Percentiles rank a stretch among this genome's conserved stretches.
Conservation (phyloP, 179 eudicot species). For the Spergularia azorica region DNA sequence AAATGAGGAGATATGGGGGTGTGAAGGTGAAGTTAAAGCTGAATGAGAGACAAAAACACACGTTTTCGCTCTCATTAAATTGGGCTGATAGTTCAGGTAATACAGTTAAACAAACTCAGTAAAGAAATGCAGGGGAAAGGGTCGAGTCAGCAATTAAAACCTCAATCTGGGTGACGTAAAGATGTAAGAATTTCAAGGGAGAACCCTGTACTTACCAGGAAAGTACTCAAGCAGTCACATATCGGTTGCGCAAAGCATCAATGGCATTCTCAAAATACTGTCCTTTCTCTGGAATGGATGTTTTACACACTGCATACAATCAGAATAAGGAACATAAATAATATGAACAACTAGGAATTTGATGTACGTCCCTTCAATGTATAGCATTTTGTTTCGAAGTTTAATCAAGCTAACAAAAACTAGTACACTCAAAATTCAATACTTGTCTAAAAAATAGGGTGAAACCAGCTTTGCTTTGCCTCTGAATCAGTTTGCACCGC, state of each 20-base stretch:
- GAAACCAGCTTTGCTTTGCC: background rate
- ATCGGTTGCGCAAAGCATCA: slow-evolving; percentile 59
- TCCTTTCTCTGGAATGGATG: slow-evolving; percentile 65
- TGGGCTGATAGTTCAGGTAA: background rate
- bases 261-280: slow-evolving; percentile 62
- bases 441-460: too few species aligned
- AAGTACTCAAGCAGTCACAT: slow-evolving; percentile 41
- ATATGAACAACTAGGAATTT: background rate
- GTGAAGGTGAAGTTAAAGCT: background rate
- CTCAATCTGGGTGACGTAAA: background rate
- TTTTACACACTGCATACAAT: slow-evolving; percentile 63
- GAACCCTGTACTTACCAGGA: slow-evolving; percentile 27
- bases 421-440: too few species aligned
- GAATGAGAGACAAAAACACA: background rate
- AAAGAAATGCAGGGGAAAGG: background rate
- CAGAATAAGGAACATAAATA: background rate
- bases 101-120: slow-evolving; percentile 42
- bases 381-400: background rate
- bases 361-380: background rate
- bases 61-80: background rate
- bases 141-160: background rate
- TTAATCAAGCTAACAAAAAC: too few species aligned
- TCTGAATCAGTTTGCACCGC: too few species aligned
- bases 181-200: background rate
- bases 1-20: background rate